A percentile compares a stretch with the other conserved stretches of the same genome.
These are phyloP conservation scores for Volutella citrinella DNA, from an alignment of 2,329 filamentous ascomycete genomes.

Conservation along the genomic window DNA sequence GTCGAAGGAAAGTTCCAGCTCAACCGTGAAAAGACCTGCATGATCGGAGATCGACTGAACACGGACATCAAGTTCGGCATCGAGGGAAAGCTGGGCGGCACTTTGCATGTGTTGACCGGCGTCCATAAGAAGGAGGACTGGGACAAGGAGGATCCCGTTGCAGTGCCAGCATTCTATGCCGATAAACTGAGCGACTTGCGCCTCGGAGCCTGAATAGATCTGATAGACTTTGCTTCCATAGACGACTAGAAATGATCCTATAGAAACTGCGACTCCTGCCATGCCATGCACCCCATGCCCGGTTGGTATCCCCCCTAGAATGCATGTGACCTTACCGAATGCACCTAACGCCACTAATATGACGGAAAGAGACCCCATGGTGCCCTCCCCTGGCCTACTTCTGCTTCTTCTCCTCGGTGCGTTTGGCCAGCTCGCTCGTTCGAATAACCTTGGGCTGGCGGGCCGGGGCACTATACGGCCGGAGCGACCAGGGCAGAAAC, in stretches of 20 bases:
- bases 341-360: neutral
- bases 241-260: slow-evolving; percentile 7
- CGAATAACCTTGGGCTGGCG: slow-evolving; percentile 45
- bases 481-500: slow-evolving; percentile 66
- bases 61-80: slow-evolving; percentile 96
- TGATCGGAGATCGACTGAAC: slow-evolving; percentile 91
- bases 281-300: no score
- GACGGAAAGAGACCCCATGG: no score
- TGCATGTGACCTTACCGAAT: neutral
- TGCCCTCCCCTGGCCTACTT: slow-evolving; percentile 5
- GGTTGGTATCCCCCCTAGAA: neutral
- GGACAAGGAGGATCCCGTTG: slow-evolving; percentile 63
- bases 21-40: slow-evolving; percentile 80
- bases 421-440: slow-evolving; percentile 49
- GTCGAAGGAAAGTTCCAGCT: slow-evolving; percentile 95
- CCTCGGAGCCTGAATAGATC: slow-evolving; percentile 19
- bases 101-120: slow-evolving; percentile 85
- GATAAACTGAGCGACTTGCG: slow-evolving; percentile 78
- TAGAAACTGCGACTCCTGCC: no score
- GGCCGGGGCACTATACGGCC: slow-evolving; percentile 39
- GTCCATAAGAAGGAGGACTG: slow-evolving; percentile 85
- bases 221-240: slow-evolving; percentile 12
- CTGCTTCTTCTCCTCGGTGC: slow-evolving; percentile 38
- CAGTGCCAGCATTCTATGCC: slow-evolving; percentile 78
- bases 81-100: slow-evolving; percentile 86